Evolutionary conservation across 2,329 filamentous ascomycete genomes (phyloP).

Genomic region (Lomentospora prolificans): DNA sequence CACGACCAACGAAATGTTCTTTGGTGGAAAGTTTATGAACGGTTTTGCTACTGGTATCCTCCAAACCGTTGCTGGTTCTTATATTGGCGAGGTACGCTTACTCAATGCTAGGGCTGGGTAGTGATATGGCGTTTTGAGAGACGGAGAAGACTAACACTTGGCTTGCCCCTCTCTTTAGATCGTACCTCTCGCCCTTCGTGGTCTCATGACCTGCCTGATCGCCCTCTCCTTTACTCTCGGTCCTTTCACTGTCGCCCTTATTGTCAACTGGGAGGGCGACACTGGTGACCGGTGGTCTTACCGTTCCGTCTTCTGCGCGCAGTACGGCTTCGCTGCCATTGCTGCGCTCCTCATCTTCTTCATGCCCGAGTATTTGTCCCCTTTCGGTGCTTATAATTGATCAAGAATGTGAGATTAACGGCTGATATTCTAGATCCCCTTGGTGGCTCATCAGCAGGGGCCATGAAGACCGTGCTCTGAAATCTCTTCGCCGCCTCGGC

Average conservation of each 20-base stretch:
- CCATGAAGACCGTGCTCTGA: conserved; percentile 23
- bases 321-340: conserved; percentile 22
- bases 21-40: conserved; percentile 31
- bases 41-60: conserved; percentile 25
- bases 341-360: conserved; percentile 14
- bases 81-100: conserved; percentile 20
- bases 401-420: too few species aligned
- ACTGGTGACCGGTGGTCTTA: conserved; percentile 23
- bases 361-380: not conserved
- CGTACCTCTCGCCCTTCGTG: conserved; percentile 19
- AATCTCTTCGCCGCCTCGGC: conserved; percentile 20
- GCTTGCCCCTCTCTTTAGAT: conserved; percentile 11
- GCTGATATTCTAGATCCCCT: conserved; percentile 21
- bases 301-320: conserved; percentile 17
- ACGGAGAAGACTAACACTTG: not conserved
- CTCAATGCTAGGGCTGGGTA: not conserved
- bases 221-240: conserved; percentile 22
- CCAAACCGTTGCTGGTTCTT: conserved; percentile 18
- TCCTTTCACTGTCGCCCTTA: conserved; percentile 20
- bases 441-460: conserved; percentile 25
- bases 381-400: not conserved
- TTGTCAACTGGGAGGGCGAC: conserved; percentile 20
- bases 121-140: too few species aligned
- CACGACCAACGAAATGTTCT: conserved; percentile 28
- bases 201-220: conserved; percentile 18